phyloP scores from a whole-genome alignment of 1,284 basidiomycete species.

The Puccinia triticina region DNA sequence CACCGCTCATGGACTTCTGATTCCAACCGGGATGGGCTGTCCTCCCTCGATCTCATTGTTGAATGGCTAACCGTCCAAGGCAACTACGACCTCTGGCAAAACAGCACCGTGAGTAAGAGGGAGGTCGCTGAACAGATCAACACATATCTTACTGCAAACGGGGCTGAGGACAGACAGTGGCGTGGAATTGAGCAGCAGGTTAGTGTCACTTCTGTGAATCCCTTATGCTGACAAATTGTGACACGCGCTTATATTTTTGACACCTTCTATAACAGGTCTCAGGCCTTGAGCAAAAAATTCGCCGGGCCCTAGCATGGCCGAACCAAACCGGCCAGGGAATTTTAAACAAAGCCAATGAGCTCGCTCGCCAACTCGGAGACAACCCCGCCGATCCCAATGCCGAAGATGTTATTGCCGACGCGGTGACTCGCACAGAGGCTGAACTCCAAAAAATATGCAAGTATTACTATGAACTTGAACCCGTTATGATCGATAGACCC shows the following conservation, averaged over 20 bases:
- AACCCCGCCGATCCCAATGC: background rate
- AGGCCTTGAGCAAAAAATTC: background rate
- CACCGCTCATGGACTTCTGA: background rate
- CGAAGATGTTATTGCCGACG: background rate
- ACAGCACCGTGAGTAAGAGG: background rate
- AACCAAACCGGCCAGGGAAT: constrained; percentile 1
- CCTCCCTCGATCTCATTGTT: background rate
- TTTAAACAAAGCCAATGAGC: background rate
- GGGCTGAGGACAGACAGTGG: background rate
- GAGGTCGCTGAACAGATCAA: background rate
- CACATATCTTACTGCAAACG: background rate
- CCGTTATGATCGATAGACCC: background rate
- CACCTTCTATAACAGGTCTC: background rate
- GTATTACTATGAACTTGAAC: background rate
- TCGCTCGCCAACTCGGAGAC: background rate
- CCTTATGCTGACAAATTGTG: too few relatives aligned
- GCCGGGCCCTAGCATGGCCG: background rate
- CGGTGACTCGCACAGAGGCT: background rate
- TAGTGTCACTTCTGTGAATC: background rate
- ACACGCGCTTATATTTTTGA: background rate
- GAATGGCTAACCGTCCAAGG: too few relatives aligned
- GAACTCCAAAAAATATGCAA: too few relatives aligned
- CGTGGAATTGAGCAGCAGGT: background rate
- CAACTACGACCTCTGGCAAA: background rate
- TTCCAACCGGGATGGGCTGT: background rate